Base-by-base conservation (phyloP, 228 moss, liverwort and hornwort genomes). In the Sphagnum magellanicum region DNA sequence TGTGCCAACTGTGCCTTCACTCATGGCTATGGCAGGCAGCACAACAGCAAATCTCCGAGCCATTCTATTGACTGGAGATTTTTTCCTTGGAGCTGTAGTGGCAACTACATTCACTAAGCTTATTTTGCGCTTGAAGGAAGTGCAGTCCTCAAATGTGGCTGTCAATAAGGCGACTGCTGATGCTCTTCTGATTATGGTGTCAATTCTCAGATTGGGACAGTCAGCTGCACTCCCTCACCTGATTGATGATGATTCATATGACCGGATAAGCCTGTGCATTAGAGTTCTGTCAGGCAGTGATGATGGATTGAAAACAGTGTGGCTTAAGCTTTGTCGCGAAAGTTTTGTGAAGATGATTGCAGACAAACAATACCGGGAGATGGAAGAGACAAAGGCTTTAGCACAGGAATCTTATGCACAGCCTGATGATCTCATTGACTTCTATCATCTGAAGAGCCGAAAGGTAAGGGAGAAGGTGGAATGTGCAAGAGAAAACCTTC, bases 401-500 rank as follows among this genome's bases (percentile, higher is more conserved):
- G 93, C 93, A 14, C 96, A 97, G 74, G 87, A 89, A 68, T 88
- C 77, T 48, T 84, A 91, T 77, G 84, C 93, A 10, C 96, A 97
- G 83, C 96, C 96, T 50, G 96, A 97, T 68, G 96, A 97, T 67
- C 85, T 97, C 14, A 97, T 97, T 32, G 93, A 93, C 76, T 97
- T 97, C 78, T 92, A 97, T 74, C 96, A 97, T 74, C 72, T 97
- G 71, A 97, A 97, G 90, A 91, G 96, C 73, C 82, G 78, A 63
- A 97, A 97, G 94, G 94, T 94, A 79, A 48, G 47, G 51, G 6
- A 48, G 60, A 5, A 55, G 67, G 49, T 8, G 55, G 4, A 55
- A 1, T 55, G 12, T 55, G 55, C 12, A 50, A 46, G 9, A 62
- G 14, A 8, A 0, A 32, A 46, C 53, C 48, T 48, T 14, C 46